Evolutionary conservation across 345 rosid genomes (phyloP).

Genomic region (Eucalyptus microcorys): DNA sequence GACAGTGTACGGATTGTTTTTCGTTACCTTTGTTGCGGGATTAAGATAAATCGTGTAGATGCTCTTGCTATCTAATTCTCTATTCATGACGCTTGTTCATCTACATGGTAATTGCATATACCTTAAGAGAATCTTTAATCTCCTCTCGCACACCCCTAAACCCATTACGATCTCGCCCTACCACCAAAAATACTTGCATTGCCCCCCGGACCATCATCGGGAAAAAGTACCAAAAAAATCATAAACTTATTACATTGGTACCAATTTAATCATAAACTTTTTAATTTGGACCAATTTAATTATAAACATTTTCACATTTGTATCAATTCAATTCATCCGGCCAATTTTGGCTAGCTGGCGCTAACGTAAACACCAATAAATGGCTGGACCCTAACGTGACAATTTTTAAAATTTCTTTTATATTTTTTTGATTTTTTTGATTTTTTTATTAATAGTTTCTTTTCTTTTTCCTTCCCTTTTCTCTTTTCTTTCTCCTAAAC

Average conservation of each 20-base stretch:
- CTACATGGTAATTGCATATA: not conserved
- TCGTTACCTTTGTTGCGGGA: not conserved
- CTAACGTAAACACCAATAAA: rapidly evolving
- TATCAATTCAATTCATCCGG: rapidly evolving
- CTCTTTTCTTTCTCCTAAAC: too few relatives aligned
- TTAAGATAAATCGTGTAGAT: too few relatives aligned
- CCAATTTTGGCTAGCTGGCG: rapidly evolving
- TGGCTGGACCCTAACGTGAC: rapidly evolving
- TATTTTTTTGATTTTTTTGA: too few relatives aligned
- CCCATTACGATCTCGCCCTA: not conserved
- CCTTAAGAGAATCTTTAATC: not conserved
- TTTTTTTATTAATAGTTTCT: too few relatives aligned
- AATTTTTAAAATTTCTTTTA: too few relatives aligned
- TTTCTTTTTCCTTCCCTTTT: too few relatives aligned
- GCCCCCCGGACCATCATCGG: not conserved
- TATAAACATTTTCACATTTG: rapidly evolving
- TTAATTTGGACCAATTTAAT: rapidly evolving
- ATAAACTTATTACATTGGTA: rapidly evolving
- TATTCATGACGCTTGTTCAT: too few relatives aligned
- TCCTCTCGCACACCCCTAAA: not conserved
- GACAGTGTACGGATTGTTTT: not conserved
- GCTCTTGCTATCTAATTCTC: too few relatives aligned
- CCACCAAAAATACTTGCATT: not conserved
- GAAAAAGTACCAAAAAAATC: too few relatives aligned
- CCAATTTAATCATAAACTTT: rapidly evolving